Conservation (phyloP, 257 asterid genomes). For the Rehmannia glutinosa region DNA sequence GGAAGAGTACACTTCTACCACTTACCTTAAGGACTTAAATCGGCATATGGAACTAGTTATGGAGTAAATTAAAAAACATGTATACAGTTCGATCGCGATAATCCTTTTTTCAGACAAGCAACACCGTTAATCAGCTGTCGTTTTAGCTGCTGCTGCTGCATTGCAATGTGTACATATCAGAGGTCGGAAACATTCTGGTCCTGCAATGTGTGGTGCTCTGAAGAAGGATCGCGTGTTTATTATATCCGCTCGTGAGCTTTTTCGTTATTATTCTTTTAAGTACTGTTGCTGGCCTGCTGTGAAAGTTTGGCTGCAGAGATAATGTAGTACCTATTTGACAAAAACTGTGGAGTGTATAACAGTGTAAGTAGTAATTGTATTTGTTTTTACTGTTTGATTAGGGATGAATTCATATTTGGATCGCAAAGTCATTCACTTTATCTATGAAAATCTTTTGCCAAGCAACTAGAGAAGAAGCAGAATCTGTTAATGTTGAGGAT, state of each 20-base stretch:
- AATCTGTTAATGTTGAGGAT: too few species aligned
- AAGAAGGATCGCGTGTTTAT: constrained; percentile 5
- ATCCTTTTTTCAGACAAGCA: neutral
- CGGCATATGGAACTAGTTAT: constrained; percentile 86
- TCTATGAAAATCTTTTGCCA: too few species aligned
- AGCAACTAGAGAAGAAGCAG: too few species aligned
- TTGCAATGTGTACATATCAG: neutral
- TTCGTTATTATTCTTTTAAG: neutral
- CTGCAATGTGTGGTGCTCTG: neutral
- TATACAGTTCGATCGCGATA: neutral
- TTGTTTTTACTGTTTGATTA: too few species aligned
- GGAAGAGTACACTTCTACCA: constrained; percentile 69
- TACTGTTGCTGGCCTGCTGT: neutral
- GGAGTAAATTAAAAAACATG: constrained; percentile 52
- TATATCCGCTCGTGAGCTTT: neutral
- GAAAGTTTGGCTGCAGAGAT: neutral
- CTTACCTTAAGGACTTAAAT: constrained; percentile 63
- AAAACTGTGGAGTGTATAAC: neutral
- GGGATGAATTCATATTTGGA: too few species aligned
- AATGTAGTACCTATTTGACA: neutral
- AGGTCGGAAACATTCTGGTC: neutral
- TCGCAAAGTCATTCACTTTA: too few species aligned
- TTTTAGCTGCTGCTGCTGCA: neutral
- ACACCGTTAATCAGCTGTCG: neutral
- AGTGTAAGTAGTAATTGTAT: too few species aligned